Base-by-base conservation (phyloP, 1,139 yeast genomes). In the Insectozyma bohioensis region DNA sequence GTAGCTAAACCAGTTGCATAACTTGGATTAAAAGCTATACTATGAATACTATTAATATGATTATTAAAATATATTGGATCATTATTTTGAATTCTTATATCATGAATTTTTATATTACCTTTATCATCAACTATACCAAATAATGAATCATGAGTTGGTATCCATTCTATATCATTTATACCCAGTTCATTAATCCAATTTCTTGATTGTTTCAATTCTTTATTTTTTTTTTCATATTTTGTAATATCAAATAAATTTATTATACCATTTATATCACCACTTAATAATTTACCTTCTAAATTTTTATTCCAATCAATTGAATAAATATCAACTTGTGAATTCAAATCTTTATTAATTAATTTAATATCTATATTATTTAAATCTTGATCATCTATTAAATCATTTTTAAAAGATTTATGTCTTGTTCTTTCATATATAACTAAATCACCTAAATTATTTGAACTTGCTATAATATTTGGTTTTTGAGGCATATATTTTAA, bases 121-220 rank as follows among this genome's bases (percentile, higher is more conserved):
- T 63, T 63, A 41, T 84, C 92, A 30, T 83, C 84, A 3, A 72
- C 85, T 3, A 72, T 49, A 1, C 69, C 68, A 36, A 83, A 65
- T 2, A 83, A 48, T 0, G 78, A 67, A 44, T 75, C 78, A 51
- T 83, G 92, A 29, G 61, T 59, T 3, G 73, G 69, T 33, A 72
- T 52, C 84, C 85, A 83, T 39, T 76, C 71, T 1, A 79, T 61
- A 45, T 78, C 84, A 50, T 84, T 84, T 10, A 76, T 62, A 0
- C 85, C 86, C 6, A 27, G 19, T 8, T 16, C 12, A 20, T 33
- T 20, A 12, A 28, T 18, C 40, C 41, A 44, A 30, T 34, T 34
- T 9, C 35, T 28, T 5, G 31, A 16, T 20, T 38, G 45, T 22
- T 40, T 31, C 14, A 50, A 36, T 4, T 24, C 30, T 8, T 42